Evolutionary conservation across 225 moss, liverwort and hornwort species (phyloP), one percentile per base, ranked within the genome.

Genomic region (Polytrichum commune): DNA sequence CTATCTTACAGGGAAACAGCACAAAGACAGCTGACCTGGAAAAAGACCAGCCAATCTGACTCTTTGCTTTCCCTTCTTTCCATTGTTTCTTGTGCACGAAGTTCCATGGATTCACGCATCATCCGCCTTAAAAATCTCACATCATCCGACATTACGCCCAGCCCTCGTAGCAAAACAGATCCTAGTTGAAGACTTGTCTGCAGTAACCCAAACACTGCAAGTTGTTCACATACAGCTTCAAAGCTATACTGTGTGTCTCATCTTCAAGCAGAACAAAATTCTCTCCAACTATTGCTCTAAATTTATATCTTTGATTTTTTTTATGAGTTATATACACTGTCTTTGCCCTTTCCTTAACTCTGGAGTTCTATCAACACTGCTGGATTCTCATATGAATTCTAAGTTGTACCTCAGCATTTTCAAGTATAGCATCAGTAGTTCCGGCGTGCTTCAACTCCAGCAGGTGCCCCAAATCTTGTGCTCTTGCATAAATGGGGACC

Each of bases 51-150:
- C 82, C 90, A 98, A 67, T 91, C 91, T 19, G 28, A 57, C 27
- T 93, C 95, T 78, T 74, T 84, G 57, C 58, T 82, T 19, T 70
- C 95, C 70, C 89, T 92, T 75, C 62, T 98, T 27, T 89, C 91
- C 56, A 95, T 61, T n/a, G 86, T 78, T 69, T 95, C 95, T 67
- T 80, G 87, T 0, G 95, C 95, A 18, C 98, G 95, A 54, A 98
- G 84, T 77, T 90, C 89, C 90, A 98, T 98, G 18, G 98, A 98
- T 73, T 95, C 95, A 0, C 98, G 95, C 95, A 98, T 98, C 87
- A 98, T 77, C 22, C 79, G 90, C 57, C 93, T 88, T 64, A 98
- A 77, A 72, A 95, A 98, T 1, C 85, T 78, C 5, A 91, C 93
- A 73, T 98, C 98, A 65, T 95, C 91, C 20, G 98, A 95, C 84